Evolutionary conservation across 345 rosid genomes (phyloP).

Genomic region (Acer saccharum): DNA sequence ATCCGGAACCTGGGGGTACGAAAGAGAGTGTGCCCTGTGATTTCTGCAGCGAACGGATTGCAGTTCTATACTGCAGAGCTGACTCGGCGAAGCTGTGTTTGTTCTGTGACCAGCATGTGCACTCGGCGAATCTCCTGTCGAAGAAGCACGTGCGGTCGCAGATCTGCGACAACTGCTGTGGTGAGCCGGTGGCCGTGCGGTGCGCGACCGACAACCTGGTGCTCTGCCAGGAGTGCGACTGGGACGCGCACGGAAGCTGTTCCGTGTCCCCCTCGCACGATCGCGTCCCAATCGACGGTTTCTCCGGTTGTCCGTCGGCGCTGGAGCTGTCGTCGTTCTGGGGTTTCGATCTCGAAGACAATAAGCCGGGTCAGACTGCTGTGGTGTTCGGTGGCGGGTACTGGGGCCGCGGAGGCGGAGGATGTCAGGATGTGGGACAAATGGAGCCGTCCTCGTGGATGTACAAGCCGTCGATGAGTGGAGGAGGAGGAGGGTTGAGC

Average conservation of each 20-base stretch:
- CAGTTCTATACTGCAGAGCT: slow-evolving; percentile 84
- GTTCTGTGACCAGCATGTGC: slow-evolving; percentile 89
- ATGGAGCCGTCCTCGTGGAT: slow-evolving; percentile 50
- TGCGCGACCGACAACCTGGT: slow-evolving; percentile 63
- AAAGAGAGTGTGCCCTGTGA: slow-evolving; percentile 56
- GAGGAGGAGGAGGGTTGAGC: background rate
- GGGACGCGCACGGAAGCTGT: slow-evolving; percentile 72
- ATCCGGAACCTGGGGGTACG: slow-evolving; percentile 21
- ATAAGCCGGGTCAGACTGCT: slow-evolving; percentile 18
- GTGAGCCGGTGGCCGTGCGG: slow-evolving; percentile 65
- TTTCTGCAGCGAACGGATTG: slow-evolving; percentile 66
- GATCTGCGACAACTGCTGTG: slow-evolving; percentile 83
- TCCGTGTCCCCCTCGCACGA: slow-evolving; percentile 67
- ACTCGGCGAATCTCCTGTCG: slow-evolving; percentile 80
- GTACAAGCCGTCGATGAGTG: slow-evolving; percentile 23
- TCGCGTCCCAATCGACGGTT: slow-evolving; percentile 58
- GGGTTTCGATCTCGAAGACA: slow-evolving; percentile 56
- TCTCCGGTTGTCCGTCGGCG: slow-evolving; percentile 71
- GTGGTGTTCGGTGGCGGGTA: background rate
- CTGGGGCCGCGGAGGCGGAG: background rate
- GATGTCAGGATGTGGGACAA: slow-evolving; percentile 35
- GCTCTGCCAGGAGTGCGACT: slow-evolving; percentile 71
- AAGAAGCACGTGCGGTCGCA: slow-evolving; percentile 83
- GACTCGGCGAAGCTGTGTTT: slow-evolving; percentile 89
- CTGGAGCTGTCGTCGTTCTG: slow-evolving; percentile 58